Evolutionary conservation across 331 rosid genomes (phyloP).

Genomic region (Quercus phellos): DNA sequence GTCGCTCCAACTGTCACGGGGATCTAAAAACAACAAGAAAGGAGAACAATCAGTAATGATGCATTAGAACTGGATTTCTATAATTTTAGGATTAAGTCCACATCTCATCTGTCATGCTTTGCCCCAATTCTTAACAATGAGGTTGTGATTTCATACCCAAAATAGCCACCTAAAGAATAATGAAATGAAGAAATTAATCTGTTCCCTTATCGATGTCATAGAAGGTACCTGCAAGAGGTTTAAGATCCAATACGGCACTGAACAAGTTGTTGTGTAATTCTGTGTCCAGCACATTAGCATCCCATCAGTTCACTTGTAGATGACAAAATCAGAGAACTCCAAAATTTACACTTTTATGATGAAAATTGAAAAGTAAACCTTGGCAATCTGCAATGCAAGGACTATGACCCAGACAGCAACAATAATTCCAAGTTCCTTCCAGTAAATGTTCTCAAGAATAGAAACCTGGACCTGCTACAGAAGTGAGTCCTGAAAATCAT

Average conservation of each 20-base stretch:
- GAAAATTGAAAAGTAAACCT: conserved; percentile 43
- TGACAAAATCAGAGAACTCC: not conserved
- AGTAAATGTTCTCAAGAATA: conserved; percentile 54
- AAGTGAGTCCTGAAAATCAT: not conserved
- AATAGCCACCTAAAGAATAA: not conserved
- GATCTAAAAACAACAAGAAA: conserved; percentile 37
- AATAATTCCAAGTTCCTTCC: conserved; percentile 87
- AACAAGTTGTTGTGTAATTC: conserved; percentile 53
- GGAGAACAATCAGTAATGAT: not conserved
- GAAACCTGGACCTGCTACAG: conserved; percentile 41
- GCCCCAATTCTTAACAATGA: no score
- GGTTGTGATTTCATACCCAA: no score
- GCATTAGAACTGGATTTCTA: not conserved
- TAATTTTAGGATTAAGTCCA: not conserved
- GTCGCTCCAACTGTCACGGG: conserved; percentile 71
- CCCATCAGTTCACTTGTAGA: not conserved
- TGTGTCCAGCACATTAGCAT: conserved; percentile 25
- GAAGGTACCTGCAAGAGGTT: conserved; percentile 69
- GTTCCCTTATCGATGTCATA: not conserved
- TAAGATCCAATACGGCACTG: conserved; percentile 72
- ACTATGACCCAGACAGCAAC: conserved; percentile 77
- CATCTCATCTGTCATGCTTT: not conserved
- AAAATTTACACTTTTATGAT: not conserved
- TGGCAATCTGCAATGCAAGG: conserved; percentile 64
- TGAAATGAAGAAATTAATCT: not conserved